Base-by-base conservation (phyloP, 371 early-diverging fungal genomes). In the Cokeromyces recurvatus region DNA sequence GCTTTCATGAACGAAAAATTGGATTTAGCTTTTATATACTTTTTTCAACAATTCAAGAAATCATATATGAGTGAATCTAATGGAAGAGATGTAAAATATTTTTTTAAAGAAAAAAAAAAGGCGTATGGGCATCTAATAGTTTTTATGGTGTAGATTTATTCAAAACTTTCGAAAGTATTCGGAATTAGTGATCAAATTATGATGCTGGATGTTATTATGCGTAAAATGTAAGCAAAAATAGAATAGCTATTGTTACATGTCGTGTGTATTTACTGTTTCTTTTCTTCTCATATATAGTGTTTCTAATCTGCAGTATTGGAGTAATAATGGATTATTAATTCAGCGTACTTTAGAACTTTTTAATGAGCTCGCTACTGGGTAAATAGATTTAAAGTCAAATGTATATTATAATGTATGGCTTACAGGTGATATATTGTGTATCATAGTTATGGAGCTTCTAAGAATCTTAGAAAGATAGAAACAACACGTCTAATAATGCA, bases 291-390 rank as follows among this genome's bases (percentile, higher is more conserved):
- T 17, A 8, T 22, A 7, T 38, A 59, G 60, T 50, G 48, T 50
- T 4, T 51, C 55, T 32, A 66, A 60, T 36, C 25, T 66, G 15
- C 55, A 59, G 27, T 65, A 62, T 20, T 74, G 70, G 44, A 53
- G 72, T 17, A 57, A 55, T 24, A 68, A 71, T 46, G 53, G 55
- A 31, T 39, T 29, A 29, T 38, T 62, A 8, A 48, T 66, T 15
- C 43, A 58, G 11, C 52, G 56, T 23, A 57, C 88, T 0, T 59
- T 92, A 23, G 74, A 72, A 32, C 69, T 92, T 31, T 81, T 91
- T 44, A 71, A 80, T 41, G 90, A 91, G 38, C 56, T 94, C n/a
- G 78, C 92, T 2, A 74, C 80, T n/a, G 93, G 94, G 74, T 90
- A 82, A 40, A 8, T 5, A n/a, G n/a, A n/a, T n/a, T n/a, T n/a